Percentiles rank a stretch among this genome's conserved stretches.
phyloP scores from a whole-genome alignment of 1,284 basidiomycete genomes.

The Irpex sp. region DNA sequence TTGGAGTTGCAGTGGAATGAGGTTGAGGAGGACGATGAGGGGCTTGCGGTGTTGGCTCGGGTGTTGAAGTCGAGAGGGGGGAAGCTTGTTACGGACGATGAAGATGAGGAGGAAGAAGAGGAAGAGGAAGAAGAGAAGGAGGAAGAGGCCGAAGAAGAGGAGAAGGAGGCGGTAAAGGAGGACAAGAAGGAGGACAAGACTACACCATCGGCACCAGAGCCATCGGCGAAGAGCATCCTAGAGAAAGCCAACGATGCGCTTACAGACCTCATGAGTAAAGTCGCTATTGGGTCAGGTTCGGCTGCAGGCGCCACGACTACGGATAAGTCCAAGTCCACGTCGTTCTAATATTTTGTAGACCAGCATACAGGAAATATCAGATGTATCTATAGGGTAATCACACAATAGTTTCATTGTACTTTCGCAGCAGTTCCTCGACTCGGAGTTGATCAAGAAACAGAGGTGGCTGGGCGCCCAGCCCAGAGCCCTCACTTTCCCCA shows the following conservation, averaged over 20 bases:
- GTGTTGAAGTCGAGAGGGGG: slow-evolving; percentile 70
- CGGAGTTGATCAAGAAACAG: no score
- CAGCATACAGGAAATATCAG: not conserved
- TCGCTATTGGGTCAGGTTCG: slow-evolving; percentile 34
- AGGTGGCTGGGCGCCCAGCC: no score
- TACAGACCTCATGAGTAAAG: slow-evolving; percentile 57
- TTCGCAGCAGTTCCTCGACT: not conserved
- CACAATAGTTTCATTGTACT: not conserved
- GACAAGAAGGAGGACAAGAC: slow-evolving; percentile 27
- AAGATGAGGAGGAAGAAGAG: slow-evolving; percentile 80
- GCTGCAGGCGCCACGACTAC: no score
- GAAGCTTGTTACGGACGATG: slow-evolving; percentile 56
- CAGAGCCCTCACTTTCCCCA: no score
- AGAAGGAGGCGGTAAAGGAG: slow-evolving; percentile 22
- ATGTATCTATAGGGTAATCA: not conserved
- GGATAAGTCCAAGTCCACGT: not conserved
- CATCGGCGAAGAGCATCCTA: slow-evolving; percentile 22
- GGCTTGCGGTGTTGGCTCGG: slow-evolving; percentile 59
- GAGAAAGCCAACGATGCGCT: slow-evolving; percentile 45
- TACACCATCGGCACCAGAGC: not conserved
- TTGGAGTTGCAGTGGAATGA: slow-evolving; percentile 91
- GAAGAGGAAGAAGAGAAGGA: slow-evolving; percentile 54
- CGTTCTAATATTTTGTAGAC: not conserved
- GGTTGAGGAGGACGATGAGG: slow-evolving; percentile 70
- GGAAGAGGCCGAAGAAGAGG: slow-evolving; percentile 36